Evolutionary conservation across 805 yeast genomes (phyloP), one percentile per base, ranked within the genome.

Genomic region (Debaryomyces maramus): DNA sequence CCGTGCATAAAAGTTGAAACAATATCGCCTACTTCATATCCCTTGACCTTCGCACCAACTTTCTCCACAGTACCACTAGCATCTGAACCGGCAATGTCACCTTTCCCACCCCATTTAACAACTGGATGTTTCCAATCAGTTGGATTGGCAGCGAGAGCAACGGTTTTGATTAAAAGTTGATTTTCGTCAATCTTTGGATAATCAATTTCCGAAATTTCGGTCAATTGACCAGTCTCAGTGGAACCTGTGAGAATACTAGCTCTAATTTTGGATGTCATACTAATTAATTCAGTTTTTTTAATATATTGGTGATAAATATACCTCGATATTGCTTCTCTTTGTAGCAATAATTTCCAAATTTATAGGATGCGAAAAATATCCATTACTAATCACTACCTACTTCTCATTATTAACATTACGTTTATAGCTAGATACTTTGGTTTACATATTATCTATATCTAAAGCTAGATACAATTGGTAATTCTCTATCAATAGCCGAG

Each of bases 111-210:
- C 18, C 15, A 19, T 11, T 14, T 29, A 14, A 24, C 11, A 22
- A 22, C 18, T 31, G 72, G 53, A 50, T 81, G 85, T 51, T 81
- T 81, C 83, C 84, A 81, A 53, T 84, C 89, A 5, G 84, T 77
- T 33, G 89, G 89, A 52, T 84, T 84, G 29, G 73, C 70, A 1
- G 84, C 87, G 38, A 60, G 73, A 6, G 85, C 79, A 17, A 59
- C 57, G 4, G 77, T 67, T 54, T 77, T 72, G 39, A 84, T 58
- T 11, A 81, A 58, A 10, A 82, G 50, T 41, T 72, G 65, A 18
- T 53, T 55, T 9, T 38, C 45, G 8, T 36, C 19, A 11, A 40
- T 18, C 7, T n/a, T 22, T 19, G 44, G 44, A 31, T 36, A 32
- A 18, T 34, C 26, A 15, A 39, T 38, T 9, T 22, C 27, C 19